phyloP scores from a whole-genome alignment of 345 rosid species.

The Euphorbia pulcherrima region DNA sequence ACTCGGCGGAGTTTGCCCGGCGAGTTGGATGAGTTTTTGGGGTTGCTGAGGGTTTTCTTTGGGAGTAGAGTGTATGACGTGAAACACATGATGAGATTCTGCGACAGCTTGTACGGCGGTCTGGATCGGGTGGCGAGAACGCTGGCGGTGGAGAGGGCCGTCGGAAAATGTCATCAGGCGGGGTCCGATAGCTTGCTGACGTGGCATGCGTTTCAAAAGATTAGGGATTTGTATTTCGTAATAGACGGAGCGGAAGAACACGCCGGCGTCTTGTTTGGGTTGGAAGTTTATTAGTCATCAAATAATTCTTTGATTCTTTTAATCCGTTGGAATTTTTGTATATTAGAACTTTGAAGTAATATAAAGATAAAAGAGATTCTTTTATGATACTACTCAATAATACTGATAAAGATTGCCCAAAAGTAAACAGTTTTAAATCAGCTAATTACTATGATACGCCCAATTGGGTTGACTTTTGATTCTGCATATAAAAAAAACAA shows the following conservation, averaged over 20 bases:
- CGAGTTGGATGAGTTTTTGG: slow-evolving; percentile 14
- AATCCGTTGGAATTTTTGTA: not conserved
- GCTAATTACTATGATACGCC: too few species aligned
- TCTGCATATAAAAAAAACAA: too few species aligned
- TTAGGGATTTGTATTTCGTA: slow-evolving; percentile 30
- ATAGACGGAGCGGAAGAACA: slow-evolving; percentile 26
- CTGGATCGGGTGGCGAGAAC: slow-evolving; percentile 28
- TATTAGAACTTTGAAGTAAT: not conserved
- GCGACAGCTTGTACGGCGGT: slow-evolving; percentile 26
- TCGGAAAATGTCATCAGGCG: slow-evolving; percentile 45
- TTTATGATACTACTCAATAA: not conserved
- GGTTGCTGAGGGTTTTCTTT: slow-evolving; percentile 24
- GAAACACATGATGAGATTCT: slow-evolving; percentile 31
- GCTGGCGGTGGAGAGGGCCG: slow-evolving; percentile 20
- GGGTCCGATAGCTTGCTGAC: slow-evolving; percentile 50
- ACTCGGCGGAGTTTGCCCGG: slow-evolving; percentile 25
- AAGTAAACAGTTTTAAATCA: too few species aligned
- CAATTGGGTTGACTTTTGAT: too few species aligned
- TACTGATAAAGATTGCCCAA: too few species aligned
- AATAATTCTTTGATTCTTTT: not conserved
- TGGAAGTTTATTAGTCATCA: slow-evolving; percentile 23
- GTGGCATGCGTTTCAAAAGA: slow-evolving; percentile 36
- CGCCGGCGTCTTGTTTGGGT: slow-evolving; percentile 27
- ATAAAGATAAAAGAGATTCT: not conserved
- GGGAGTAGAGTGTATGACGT: slow-evolving; percentile 26